Evolutionary conservation across 805 yeast species (phyloP), one percentile per base, ranked within the genome.

Genomic region (Sugiyamaella chiloensis): DNA sequence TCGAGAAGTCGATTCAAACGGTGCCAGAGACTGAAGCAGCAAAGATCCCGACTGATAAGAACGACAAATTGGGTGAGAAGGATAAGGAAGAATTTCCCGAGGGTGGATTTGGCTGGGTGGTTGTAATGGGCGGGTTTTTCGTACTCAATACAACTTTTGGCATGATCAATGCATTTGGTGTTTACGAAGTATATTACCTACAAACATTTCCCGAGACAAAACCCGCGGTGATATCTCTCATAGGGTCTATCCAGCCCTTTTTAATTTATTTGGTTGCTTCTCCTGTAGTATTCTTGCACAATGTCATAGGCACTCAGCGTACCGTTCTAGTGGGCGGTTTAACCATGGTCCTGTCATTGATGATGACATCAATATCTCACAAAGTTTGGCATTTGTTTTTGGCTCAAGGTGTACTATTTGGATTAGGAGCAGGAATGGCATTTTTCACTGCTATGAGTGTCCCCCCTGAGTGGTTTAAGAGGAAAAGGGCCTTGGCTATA

Each of bases 151-250:
- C 75, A 49, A 74, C 82, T 0, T 80, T 77, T 73, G 87, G 87
- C 14, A 69, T 79, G 64, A 76, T 76, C 48, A 76, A 80, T 34
- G 68, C 78, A 2, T 81, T 67, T 61, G 86, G 85, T 23, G 78
- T 79, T 3, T 81, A 77, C 57, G 75, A 80, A 46, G 66, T 73
- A 30, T 77, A 73, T 58, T 81, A 80, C 54, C 65, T 69, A 19
- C 42, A 63, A 11, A 53, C 52, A 23, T 79, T 75, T 48, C 68
- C 72, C 0, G 68, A 70, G 11, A 75, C 75, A 2, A 58, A 67
- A 26, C 66, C 78, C 14, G 70, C 70, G 46, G 76, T 74, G 34
- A 69, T 73, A 41, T 75, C 82, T 1, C 63, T 78, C 11, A 74
- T 80, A 34, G 86, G 86, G 1, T 69, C 80, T 4, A 52, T 81